Base-by-base conservation (phyloP, 169 alveolate species). In the Eimeria necatrix region DNA sequence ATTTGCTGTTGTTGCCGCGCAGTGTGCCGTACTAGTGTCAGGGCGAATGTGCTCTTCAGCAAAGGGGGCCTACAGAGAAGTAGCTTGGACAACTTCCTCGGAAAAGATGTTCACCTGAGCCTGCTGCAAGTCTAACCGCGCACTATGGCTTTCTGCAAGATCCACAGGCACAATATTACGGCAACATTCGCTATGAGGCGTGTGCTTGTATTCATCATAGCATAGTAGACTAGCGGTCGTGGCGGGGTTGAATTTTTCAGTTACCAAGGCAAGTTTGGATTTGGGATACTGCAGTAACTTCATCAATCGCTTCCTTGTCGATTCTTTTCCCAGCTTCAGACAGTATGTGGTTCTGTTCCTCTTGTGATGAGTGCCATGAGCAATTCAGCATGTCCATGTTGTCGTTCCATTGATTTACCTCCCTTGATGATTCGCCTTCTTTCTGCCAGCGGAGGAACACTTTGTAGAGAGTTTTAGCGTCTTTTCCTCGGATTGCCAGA, bases 281-380 rank as follows among this genome's bases (percentile, higher is more conserved):
- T 16, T 41, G 61, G 8, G 3, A 81, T 7, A 48, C 14, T 48
- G 68, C 26, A 60, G 60, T 24, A 7, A 16, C 61, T 60, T 49
- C 76, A 22, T 10, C 64, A 24, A 16, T 0, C 26, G 78, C 14
- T n/a, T 46, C 92, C 64, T 6, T 14, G 4, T 32, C 92, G 46
- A 18, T 56, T 60, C 14, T 9, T 85, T 59, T 60, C 41, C 80
- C 80, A 85, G 92, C 64, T 48, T 56, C 80, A 14, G 76, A 32
- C 64, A 85, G n/a, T 78, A 85, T 85, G 61, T 32, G 60, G 61
- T 85, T 26, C 26, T 59, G 92, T 51, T 85, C 92, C 22, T 26
- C 61, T 60, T 85, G 92, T 46, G 92, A 85, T 78, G 59, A 56
- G 64, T 85, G 92, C 92, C 92, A 85, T 5, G 80, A 85, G 81